Evolutionary conservation across 257 asterid species (phyloP).

Genomic region (Haberlea rhodopensis): DNA sequence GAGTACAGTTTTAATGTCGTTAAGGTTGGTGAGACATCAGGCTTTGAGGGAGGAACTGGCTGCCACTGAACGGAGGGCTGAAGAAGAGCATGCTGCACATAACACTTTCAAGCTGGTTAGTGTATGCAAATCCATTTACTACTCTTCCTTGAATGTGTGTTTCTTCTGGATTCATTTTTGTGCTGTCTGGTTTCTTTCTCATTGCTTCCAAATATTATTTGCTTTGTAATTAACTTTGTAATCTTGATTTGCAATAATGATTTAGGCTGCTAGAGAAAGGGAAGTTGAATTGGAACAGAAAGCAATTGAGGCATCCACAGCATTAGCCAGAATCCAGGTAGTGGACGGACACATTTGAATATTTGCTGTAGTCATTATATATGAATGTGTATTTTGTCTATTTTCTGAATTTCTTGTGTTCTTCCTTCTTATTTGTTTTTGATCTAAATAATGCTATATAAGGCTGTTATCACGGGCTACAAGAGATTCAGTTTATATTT

Average conservation of each 20-base stretch:
- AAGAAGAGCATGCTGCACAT: slow-evolving; percentile 95
- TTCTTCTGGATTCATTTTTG: slow-evolving; percentile 6
- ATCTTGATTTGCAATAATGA: slow-evolving; percentile 20
- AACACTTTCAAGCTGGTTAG: slow-evolving; percentile 81
- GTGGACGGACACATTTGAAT: slow-evolving; percentile 16
- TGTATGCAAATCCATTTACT: slow-evolving; percentile 17
- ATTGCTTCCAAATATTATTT: slow-evolving; percentile 14
- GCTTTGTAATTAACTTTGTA: slow-evolving; percentile 26
- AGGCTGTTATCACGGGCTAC: neutral
- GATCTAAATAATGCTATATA: neutral
- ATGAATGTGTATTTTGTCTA: neutral
- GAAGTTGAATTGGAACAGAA: slow-evolving; percentile 97
- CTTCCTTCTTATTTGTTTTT: slow-evolving; percentile 7
- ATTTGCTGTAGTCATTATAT: slow-evolving; percentile 18
- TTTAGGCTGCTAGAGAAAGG: slow-evolving; percentile 94
- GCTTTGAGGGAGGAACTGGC: slow-evolving; percentile 92
- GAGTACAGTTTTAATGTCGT: slow-evolving; percentile 27
- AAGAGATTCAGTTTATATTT: neutral
- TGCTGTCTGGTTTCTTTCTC: slow-evolving; percentile 3
- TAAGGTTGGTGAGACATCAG: slow-evolving; percentile 37
- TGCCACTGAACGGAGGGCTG: slow-evolving; percentile 93
- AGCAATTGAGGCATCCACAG: slow-evolving; percentile 89
- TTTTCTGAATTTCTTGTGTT: neutral
- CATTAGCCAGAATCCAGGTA: slow-evolving; percentile 96
- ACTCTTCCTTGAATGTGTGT: slow-evolving; percentile 9